Percentiles rank a stretch among this genome's conserved stretches.
Evolutionary conservation across 169 alveolate species (phyloP).

Genomic region (Cyclospora cayetanensis): DNA sequence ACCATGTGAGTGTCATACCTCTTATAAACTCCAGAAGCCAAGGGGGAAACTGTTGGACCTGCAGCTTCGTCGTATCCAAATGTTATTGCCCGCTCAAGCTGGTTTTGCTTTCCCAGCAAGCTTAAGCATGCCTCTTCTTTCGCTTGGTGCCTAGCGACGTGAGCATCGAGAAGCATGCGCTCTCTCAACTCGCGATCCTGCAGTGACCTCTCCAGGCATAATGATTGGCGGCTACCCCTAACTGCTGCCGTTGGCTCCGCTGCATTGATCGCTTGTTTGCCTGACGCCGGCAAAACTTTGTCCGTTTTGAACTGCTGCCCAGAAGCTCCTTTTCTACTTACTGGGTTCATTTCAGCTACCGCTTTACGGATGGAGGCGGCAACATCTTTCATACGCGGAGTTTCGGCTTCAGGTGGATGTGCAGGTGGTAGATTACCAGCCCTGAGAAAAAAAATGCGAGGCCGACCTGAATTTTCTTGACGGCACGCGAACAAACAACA

Average conservation of each 20-base stretch:
- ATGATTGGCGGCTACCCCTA: background rate
- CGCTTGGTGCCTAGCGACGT: conserved; percentile 44
- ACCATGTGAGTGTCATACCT: background rate
- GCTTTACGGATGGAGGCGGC: background rate
- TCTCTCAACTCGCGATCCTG: background rate
- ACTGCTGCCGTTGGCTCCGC: background rate
- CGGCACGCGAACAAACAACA: too few species aligned
- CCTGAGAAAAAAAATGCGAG: too few species aligned
- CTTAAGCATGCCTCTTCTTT: conserved; percentile 42
- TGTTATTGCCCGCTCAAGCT: background rate
- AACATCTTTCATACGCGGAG: conserved; percentile 50
- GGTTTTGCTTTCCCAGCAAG: background rate
- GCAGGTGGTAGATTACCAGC: conserved; percentile 50
- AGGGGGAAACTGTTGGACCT: conserved; percentile 29
- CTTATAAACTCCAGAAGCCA: background rate
- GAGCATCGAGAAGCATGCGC: conserved; percentile 42
- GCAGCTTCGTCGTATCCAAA: conserved; percentile 54
- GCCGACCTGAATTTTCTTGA: too few species aligned
- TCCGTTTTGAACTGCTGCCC: background rate
- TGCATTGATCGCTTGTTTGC: background rate
- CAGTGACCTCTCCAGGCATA: too few species aligned
- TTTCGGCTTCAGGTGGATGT: conserved; percentile 53
- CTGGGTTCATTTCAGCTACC: background rate
- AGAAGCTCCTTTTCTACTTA: background rate
- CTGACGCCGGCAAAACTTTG: background rate